phyloP scores from a whole-genome alignment of 2,329 filamentous ascomycete genomes.

The Coleophoma eucalyptorum region DNA sequence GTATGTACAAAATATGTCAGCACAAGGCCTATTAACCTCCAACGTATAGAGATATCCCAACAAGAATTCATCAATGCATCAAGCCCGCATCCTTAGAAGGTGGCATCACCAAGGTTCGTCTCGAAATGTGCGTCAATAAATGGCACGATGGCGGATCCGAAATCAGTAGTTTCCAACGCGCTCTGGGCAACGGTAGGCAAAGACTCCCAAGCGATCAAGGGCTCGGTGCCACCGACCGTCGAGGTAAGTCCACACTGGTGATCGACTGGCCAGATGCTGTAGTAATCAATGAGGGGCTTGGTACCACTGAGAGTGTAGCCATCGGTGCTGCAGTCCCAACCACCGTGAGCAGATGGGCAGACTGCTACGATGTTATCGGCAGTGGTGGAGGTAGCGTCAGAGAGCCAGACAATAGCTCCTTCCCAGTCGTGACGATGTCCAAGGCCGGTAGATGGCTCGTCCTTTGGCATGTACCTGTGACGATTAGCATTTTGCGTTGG shows the following conservation, averaged over 20 bases:
- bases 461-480: constrained; percentile 45
- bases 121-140: constrained; percentile 30
- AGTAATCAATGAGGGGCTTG: constrained; percentile 42
- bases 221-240: constrained; percentile 32
- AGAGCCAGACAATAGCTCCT: constrained; percentile 48
- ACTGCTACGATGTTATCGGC: constrained; percentile 40
- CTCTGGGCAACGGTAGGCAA: constrained; percentile 29
- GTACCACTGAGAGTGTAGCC: constrained; percentile 37
- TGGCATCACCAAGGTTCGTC: constrained; percentile 36
- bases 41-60: too few species aligned
- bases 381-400: constrained; percentile 23
- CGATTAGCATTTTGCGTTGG: neutral
- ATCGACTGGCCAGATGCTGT: constrained; percentile 41
- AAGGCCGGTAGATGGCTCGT: constrained; percentile 31
- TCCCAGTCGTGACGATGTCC: constrained; percentile 56
- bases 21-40: too few species aligned
- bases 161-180: constrained; percentile 34
- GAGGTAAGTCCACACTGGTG: constrained; percentile 34
- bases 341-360: constrained; percentile 47
- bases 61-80: too few species aligned
- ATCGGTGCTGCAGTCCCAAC: constrained; percentile 38
- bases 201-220: constrained; percentile 40
- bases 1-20: too few species aligned
- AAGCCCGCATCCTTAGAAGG: constrained; percentile 19
- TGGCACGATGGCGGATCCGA: constrained; percentile 37